A percentile compares a stretch with the other conserved stretches of the same genome.
These are phyloP conservation scores for Linderniella brevidens DNA, from an alignment of 257 asterid species.

Conservation along the genomic window DNA sequence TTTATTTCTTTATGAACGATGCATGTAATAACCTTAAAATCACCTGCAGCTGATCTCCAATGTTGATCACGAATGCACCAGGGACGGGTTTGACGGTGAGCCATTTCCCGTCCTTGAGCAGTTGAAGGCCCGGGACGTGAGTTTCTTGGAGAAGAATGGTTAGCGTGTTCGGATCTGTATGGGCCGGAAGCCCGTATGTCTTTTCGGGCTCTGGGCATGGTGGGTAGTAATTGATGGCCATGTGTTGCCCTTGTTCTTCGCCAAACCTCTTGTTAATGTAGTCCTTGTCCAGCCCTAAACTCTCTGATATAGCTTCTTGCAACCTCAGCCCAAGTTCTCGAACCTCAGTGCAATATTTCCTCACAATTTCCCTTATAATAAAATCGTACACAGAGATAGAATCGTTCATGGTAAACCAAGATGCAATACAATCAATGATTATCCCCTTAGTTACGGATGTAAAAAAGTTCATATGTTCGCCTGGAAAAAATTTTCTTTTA, in stretches of 20 bases:
- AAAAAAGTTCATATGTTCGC: too few species aligned
- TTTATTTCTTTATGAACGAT: not conserved
- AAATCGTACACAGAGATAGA: not conserved
- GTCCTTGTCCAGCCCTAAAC: conserved; percentile 13
- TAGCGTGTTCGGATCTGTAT: conserved; percentile 42
- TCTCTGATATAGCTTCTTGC: conserved; percentile 13
- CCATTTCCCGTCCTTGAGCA: conserved; percentile 46
- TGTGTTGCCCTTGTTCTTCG: conserved; percentile 50
- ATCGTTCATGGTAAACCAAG: too few species aligned
- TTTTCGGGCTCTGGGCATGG: conserved; percentile 50
- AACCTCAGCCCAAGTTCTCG: conserved; percentile 13
- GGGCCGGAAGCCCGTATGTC: conserved; percentile 42
- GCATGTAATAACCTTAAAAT: not conserved
- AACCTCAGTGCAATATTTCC: conserved; percentile 12
- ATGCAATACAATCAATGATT: too few species aligned
- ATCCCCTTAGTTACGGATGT: too few species aligned
- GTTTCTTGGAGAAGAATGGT: conserved; percentile 47
- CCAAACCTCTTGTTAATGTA: conserved; percentile 17
- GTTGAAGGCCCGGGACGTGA: conserved; percentile 35
- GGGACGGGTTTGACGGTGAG: conserved; percentile 33
- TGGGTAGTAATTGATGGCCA: conserved; percentile 53
- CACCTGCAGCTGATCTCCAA: conserved; percentile 57
- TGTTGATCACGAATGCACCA: conserved; percentile 33
- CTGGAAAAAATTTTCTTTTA: too few species aligned
- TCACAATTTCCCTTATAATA: conserved; percentile 11